Evolutionary conservation across 148 eudicot genomes (phyloP), one percentile per base, ranked within the genome.

Genomic region (Euryodendron excelsum): DNA sequence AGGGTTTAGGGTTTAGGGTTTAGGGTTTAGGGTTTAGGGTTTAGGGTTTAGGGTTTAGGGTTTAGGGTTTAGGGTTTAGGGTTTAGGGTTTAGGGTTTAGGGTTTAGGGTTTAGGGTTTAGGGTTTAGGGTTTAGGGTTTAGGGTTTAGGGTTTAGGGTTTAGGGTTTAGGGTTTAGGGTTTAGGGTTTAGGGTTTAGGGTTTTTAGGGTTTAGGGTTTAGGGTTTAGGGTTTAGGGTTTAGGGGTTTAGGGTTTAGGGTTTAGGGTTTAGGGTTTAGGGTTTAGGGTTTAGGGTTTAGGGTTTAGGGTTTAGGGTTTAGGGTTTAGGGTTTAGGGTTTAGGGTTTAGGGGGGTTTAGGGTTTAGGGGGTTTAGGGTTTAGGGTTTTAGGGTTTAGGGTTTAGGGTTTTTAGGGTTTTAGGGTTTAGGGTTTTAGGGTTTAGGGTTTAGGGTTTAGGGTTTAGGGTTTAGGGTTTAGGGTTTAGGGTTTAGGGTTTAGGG

Each of bases 291-390:
- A 52, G 58, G 58, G 58, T 11, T 52, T 52, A 10, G 58, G 58
- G 58, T 52, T 52, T 52, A 52, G 58, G 58, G 58, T 52, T 52
- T 52, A 10, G 58, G 58, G 58, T 52, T 52, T 52, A 52, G 58
- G 58, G 58, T 56, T 56, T 5, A 56, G 60, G 60, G 60, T 56
- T 56, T 56, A 56, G 60, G 60, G 60, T 56, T 56, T 56, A 56
- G 60, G 60, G 25, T 56, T 56, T 56, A 56, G 60, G 60, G 60
- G 58, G 58, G 58, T 52, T 52, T 52, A 52, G 58, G 58, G 58
- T 52, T 52, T 52, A 52, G 58, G 58, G 60, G 60, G 25, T 18
- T 56, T 56, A 56, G 60, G 60, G 25, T 56, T 56, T 56, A 56
- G 60, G 60, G 25, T 56, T n/a, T 56, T 56, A 56, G 60, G 60